Conservation (phyloP, 2,329 filamentous ascomycete species). For the Talaromyces funiculosus region DNA sequence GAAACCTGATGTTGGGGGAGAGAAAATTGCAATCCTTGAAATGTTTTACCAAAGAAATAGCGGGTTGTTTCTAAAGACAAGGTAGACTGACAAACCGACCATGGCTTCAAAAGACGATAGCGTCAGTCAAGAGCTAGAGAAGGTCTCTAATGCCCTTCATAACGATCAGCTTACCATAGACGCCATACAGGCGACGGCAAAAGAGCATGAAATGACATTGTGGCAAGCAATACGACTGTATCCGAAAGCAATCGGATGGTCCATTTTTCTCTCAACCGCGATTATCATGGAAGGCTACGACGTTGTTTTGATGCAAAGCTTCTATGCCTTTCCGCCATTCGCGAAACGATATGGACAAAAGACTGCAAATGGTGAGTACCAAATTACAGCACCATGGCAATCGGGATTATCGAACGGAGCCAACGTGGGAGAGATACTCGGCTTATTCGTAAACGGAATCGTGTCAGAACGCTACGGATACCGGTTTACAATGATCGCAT, state of each 20-base stretch:
- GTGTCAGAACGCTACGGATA: slow-evolving; percentile 49
- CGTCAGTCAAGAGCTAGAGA: background rate
- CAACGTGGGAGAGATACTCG: slow-evolving; percentile 44
- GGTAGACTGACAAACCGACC: background rate
- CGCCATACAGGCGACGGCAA: slow-evolving; percentile 36
- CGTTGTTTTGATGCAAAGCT: slow-evolving; percentile 73
- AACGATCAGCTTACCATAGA: slow-evolving; percentile 27
- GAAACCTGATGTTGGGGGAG: background rate
- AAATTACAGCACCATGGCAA: slow-evolving; percentile 42
- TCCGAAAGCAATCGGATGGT: slow-evolving; percentile 81
- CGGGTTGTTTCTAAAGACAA: background rate
- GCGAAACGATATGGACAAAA: slow-evolving; percentile 36
- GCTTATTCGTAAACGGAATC: slow-evolving; percentile 47
- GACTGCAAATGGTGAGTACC: slow-evolving; percentile 27
- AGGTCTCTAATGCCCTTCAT: background rate
- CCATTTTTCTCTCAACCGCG: slow-evolving; percentile 75
- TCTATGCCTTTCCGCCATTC: slow-evolving; percentile 51
- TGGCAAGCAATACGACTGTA: slow-evolving; percentile 73
- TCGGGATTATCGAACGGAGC: slow-evolving; percentile 42
- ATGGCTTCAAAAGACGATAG: background rate
- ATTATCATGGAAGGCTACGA: slow-evolving; percentile 93
- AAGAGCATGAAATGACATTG: slow-evolving; percentile 62
- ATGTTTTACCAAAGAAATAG: background rate
- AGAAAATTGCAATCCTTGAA: background rate
- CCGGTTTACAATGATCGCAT: slow-evolving; percentile 45